Conservation (phyloP, 2,329 filamentous ascomycete genomes). For the Parafenestella ontariensis region DNA sequence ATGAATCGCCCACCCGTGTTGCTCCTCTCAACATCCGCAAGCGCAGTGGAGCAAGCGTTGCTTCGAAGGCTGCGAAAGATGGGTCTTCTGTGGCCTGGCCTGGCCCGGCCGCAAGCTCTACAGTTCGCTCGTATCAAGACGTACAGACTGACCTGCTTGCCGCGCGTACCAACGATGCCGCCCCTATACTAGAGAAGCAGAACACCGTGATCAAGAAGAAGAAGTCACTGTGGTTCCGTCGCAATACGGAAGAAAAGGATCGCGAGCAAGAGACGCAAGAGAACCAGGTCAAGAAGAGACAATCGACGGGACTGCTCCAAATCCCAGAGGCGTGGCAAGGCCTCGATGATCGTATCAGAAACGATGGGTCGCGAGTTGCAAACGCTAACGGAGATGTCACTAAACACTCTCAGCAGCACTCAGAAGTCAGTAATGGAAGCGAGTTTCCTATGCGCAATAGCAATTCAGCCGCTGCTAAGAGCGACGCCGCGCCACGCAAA, state of each 20-base stretch:
- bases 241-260: conserved; percentile 43
- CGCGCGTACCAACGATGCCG: conserved; percentile 15
- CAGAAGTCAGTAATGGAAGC: conserved; percentile 43
- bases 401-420: conserved; percentile 30
- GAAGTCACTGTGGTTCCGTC: conserved; percentile 57
- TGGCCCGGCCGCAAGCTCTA: conserved; percentile 13
- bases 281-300: conserved; percentile 36
- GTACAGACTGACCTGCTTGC: conserved; percentile 29
- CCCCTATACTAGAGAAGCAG: conserved; percentile 30
- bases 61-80: conserved; percentile 26
- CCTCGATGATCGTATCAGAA: conserved; percentile 45
- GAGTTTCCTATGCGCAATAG: conserved; percentile 54
- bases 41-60: conserved; percentile 46
- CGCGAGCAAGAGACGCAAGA: conserved; percentile 33
- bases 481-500: conserved; percentile 47
- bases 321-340: conserved; percentile 47
- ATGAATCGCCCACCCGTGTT: conserved; percentile 58
- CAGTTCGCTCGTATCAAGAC: conserved; percentile 27
- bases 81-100: conserved; percentile 21
- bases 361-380: conserved; percentile 6
- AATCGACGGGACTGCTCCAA: conserved; percentile 31
- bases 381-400: conserved; percentile 8
- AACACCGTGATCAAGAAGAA: conserved; percentile 49
- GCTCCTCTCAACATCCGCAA: conserved; percentile 65
- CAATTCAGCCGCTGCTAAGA: conserved; percentile 41